A percentile compares a stretch with the other conserved stretches of the same genome.
phyloP scores from a whole-genome alignment of 1,284 basidiomycete species.

The Vanrija humicola region DNA sequence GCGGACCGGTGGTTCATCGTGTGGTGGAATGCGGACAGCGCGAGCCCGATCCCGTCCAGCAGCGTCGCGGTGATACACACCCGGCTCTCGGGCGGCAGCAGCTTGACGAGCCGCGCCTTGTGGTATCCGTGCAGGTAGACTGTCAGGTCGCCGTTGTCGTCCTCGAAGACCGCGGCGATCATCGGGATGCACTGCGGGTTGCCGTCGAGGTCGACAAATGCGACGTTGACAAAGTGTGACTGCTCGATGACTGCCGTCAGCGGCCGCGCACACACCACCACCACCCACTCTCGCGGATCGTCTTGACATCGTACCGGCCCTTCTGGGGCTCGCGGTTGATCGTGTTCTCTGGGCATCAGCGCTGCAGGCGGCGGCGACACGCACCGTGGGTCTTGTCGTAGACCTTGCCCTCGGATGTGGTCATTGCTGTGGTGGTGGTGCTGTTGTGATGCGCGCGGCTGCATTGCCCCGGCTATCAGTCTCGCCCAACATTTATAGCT shows the following conservation, averaged over 20 bases:
- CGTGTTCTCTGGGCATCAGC: slow-evolving; percentile 5
- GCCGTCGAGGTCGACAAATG: slow-evolving; percentile 16
- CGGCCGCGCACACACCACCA: neutral
- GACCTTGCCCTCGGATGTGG: neutral
- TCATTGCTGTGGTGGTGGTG: neutral
- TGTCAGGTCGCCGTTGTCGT: neutral
- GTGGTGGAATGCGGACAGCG: slow-evolving; percentile 28
- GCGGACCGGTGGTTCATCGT: slow-evolving; percentile 35
- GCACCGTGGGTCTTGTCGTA: slow-evolving; percentile 1
- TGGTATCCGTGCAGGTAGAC: slow-evolving; percentile 22
- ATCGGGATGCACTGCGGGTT: slow-evolving; percentile 14
- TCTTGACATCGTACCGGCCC: slow-evolving; percentile 5
- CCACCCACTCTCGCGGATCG: slow-evolving; percentile 5
- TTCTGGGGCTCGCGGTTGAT: slow-evolving; percentile 7
- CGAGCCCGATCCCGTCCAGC: slow-evolving; percentile 33
- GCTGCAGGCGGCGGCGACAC: neutral
- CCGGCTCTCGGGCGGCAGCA: slow-evolving; percentile 24
- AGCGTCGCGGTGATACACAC: slow-evolving; percentile 33
- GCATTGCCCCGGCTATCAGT: too few relatives aligned
- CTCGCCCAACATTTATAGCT: too few relatives aligned
- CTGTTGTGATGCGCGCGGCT: too few relatives aligned
- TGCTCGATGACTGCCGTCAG: slow-evolving; percentile 8
- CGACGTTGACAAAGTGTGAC: slow-evolving; percentile 13
- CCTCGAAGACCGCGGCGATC: slow-evolving; percentile 1
- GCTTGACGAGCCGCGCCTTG: slow-evolving; percentile 26